Evolutionary conservation across 352 stramenopile species (phyloP).

Genomic region (Phytophthora boehmeriae): DNA sequence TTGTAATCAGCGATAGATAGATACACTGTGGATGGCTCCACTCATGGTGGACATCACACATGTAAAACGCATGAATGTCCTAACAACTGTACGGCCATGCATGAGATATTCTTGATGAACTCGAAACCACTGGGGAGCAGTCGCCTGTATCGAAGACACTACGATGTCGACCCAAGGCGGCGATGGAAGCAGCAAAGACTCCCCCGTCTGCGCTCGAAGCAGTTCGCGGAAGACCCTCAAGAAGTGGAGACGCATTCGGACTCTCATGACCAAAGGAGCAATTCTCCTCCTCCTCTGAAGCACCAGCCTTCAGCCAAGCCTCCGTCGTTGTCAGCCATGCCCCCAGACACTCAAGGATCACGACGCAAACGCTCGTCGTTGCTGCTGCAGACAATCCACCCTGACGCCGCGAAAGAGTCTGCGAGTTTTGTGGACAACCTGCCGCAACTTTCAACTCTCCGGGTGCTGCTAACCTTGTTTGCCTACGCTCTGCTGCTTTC

Average conservation of each 20-base stretch:
- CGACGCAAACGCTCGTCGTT: conserved; percentile 30
- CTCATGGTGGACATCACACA: no score
- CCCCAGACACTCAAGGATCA: conserved; percentile 4
- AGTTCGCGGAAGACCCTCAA: background rate
- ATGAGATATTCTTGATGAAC: no score
- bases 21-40: no score
- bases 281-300: background rate
- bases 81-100: no score
- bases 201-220: conserved; percentile 3
- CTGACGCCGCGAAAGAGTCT: conserved; percentile 15
- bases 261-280: background rate
- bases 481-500: conserved; percentile 54
- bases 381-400: conserved; percentile 28
- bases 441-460: conserved; percentile 21
- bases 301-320: conserved; percentile 3
- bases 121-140: conserved; percentile 1
- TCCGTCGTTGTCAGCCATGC: conserved; percentile 11
- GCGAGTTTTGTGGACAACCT: conserved; percentile 22
- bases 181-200: conserved; percentile 1
- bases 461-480: conserved; percentile 42
- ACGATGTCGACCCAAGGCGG: conserved; percentile 5
- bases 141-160: background rate
- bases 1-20: no score
- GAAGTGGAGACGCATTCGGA: conserved; percentile 12
- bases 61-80: no score